Evolutionary conservation across 192 early-diverging fungal genomes (phyloP), one percentile per base, ranked within the genome.

Genomic region (Coemansia sp.): DNA sequence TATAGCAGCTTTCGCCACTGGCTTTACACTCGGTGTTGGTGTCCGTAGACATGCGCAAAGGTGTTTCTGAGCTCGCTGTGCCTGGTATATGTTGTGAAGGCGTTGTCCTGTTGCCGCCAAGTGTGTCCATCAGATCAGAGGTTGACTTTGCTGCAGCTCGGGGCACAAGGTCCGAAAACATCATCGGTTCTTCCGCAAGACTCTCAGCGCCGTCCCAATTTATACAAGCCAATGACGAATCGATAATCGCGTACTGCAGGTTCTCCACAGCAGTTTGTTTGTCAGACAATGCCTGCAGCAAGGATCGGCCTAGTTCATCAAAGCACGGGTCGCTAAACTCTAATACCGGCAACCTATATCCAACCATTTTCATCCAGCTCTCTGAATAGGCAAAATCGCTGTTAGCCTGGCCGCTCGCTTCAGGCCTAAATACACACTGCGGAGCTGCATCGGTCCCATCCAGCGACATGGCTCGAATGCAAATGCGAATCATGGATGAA

Each of bases 201-300:
- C 57, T 25, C 14, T 68, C 67, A 4, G 24, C 24, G 23, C 53
- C 26, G 34, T 69, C 32, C 76, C 76, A 78, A 19, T 55, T 69
- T 25, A 58, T 66, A 52, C 62, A 65, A 0, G 76, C 76, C 51
- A 73, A 38, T 0, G 64, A 62, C 14, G 76, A 69, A 22, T 78
- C 76, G 26, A 78, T 53, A 16, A 78, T 69, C 2, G 76, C 70
- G 49, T 69, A 73, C 38, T 78, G 76, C 18, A 78, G 55, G 52
- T 48, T 38, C 22, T 78, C 67, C 14, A 78, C 58, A 0, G 76
- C 76, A 1, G 28, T 14, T 7, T 69, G 59, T 54, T 78, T 78
- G 26, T n/a, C 65, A 9, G 38, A 31, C n/a, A 78, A 67, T 14
- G 71, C 56, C 16, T 55, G 54, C 7, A 63, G 2, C 10, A 73